Base-by-base conservation (phyloP, 495 filamentous ascomycete genomes). In the Immersiella caudata region DNA sequence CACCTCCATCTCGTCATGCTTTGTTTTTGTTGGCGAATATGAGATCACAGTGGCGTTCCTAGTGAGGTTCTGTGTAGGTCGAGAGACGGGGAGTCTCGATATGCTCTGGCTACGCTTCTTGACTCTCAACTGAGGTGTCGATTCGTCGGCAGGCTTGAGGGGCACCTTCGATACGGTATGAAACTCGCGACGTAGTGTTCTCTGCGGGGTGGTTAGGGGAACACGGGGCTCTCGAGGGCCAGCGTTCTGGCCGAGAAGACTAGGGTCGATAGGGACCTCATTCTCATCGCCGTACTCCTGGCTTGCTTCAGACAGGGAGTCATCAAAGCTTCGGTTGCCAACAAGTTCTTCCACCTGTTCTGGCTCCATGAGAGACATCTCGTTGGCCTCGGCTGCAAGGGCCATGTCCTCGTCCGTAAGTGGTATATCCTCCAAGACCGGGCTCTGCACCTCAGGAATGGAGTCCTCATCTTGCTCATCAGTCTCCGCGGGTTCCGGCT, bases 81-180 rank as follows among this genome's bases (percentile, higher is more conserved):
- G 72, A 49, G 75, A 70, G 35, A 67, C 69, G 21, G 67, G 84
- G 77, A 75, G 82, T 64, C 62, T 85, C 74, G 78, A 89, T 78
- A 70, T 87, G 74, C 80, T 91, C 79, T 70, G 84, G 80, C 70
- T 81, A 69, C 68, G 86, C 66, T 75, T 87, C 86, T 76, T 81
- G 6, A 67, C 54, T 64, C 72, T 66, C 54, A 76, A 63, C 59
- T 85, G 72, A 3, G 89, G 87, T 1, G 84, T 86, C 1, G 86
- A 82, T 0, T 90, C 83, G 18, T 88, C 89, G 52, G 87, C 88
- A 0, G 87, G 81, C 75, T 90, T 91, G 26, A 93, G 78, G 5
- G 91, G 90, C 0, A 93, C 89, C 79, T 93, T 94, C 16, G 87
- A 89, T 0, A 91, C 85, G 0, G 91, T 93, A 72, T 91, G 87